phyloP scores from a whole-genome alignment of 345 rosid genomes.

The Rhodamnia rubescens region DNA sequence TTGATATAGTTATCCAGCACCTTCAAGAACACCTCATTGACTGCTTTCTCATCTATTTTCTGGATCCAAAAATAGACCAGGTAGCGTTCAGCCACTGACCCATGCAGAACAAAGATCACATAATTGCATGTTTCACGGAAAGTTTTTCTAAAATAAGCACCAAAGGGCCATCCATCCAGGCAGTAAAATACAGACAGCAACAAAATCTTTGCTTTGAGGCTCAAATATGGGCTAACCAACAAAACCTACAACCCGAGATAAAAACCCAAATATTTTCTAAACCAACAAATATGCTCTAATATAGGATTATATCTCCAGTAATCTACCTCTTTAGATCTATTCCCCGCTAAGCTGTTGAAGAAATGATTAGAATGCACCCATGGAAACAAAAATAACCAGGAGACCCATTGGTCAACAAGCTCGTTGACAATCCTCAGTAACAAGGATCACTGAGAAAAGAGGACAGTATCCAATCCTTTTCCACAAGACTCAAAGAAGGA shows the following conservation, averaged over 20 bases:
- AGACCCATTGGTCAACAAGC: neutral
- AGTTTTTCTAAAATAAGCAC: neutral
- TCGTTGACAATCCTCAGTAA: neutral
- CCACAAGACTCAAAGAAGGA: neutral
- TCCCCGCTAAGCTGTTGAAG: neutral
- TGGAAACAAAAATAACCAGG: neutral
- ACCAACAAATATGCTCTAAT: neutral
- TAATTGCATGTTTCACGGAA: neutral
- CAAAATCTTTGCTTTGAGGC: neutral
- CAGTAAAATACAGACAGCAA: neutral
- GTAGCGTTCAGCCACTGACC: neutral
- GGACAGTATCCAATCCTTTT: neutral
- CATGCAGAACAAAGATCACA: neutral
- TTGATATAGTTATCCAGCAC: constrained; percentile 88
- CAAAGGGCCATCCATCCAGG: neutral
- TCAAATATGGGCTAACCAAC: neutral
- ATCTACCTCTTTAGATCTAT: neutral
- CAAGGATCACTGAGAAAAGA: neutral
- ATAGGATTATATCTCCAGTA: neutral
- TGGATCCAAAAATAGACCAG: constrained; percentile 11
- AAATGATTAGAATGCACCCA: neutral
- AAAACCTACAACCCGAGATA: neutral
- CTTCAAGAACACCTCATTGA: constrained; percentile 85
- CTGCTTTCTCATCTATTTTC: constrained; percentile 94
- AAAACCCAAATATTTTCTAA: neutral